phyloP scores from a whole-genome alignment of 768 basidiomycete genomes.

The Boletus vinaceobasis region DNA sequence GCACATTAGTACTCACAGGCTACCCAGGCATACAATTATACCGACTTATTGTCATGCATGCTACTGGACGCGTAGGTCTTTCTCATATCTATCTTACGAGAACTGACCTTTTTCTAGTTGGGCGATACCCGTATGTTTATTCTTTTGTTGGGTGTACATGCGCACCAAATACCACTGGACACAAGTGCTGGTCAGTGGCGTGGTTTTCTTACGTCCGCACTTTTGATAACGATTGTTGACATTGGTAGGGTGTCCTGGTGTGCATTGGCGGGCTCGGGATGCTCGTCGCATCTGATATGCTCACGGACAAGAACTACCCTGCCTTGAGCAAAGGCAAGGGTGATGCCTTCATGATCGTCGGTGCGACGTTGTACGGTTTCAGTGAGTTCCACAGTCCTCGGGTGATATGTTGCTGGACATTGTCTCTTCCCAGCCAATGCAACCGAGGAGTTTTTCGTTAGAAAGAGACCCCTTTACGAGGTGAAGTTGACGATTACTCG shows the following conservation, averaged over 20 bases:
- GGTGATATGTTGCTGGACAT: not conserved
- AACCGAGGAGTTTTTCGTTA: constrained; percentile 84
- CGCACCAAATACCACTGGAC: constrained; percentile 79
- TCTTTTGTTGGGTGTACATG: constrained; percentile 83
- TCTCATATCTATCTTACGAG: not conserved
- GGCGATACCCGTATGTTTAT: constrained; percentile 85
- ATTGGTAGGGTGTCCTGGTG: constrained; percentile 60
- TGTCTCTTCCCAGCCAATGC: constrained; percentile 59
- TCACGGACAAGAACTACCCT: constrained; percentile 73
- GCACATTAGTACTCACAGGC: not conserved
- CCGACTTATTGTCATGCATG: constrained; percentile 85
- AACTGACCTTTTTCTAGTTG: constrained; percentile 45
- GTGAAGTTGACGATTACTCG: constrained; percentile 25
- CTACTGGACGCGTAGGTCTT: constrained; percentile 75
- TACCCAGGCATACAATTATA: constrained; percentile 74
- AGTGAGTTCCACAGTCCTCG: constrained; percentile 45
- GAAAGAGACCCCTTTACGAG: constrained; percentile 77
- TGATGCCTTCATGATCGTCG: constrained; percentile 83
- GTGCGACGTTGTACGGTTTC: constrained; percentile 82
- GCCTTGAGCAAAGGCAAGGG: constrained; percentile 69
- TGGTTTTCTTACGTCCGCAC: not conserved
- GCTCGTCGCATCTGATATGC: constrained; percentile 73
- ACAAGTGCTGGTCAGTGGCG: constrained; percentile 59
- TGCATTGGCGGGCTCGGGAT: constrained; percentile 75
- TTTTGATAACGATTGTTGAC: not conserved